Percentiles rank a stretch among this genome's conserved stretches.
Conservation (phyloP, 2,329 filamentous ascomycete genomes). For the Exserohilum turcica region DNA sequence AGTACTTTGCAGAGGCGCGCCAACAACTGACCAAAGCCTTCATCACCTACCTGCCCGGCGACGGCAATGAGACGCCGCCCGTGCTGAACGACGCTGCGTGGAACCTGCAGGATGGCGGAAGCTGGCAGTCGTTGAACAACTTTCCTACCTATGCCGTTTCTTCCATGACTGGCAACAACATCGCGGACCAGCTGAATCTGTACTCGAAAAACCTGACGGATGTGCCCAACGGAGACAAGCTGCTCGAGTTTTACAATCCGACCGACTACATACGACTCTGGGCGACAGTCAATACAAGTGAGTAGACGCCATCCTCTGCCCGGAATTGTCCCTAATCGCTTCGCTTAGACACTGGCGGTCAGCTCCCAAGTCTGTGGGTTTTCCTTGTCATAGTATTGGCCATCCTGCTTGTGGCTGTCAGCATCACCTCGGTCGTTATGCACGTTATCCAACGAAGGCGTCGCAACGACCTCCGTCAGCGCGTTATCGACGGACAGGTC, state of each 20-base stretch:
- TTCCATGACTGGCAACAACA: conserved; percentile 65
- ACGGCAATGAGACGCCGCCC: conserved; percentile 65
- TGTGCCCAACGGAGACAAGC: conserved; percentile 47
- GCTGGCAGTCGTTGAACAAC: conserved; percentile 72
- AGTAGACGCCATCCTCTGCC: conserved; percentile 1
- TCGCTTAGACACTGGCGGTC: conserved; percentile 55
- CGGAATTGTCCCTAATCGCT: conserved; percentile 7
- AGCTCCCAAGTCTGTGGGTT: conserved; percentile 78
- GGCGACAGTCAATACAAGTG: conserved; percentile 55
- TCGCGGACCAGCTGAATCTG: conserved; percentile 72
- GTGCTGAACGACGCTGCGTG: conserved; percentile 67
- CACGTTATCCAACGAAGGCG: conserved; percentile 76
- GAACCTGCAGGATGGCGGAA: conserved; percentile 69
- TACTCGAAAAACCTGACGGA: conserved; percentile 77
- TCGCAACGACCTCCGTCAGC: conserved; percentile 68
- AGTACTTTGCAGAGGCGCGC: conserved; percentile 70
- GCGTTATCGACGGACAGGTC: conserved; percentile 78
- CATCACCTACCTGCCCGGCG: conserved; percentile 60
- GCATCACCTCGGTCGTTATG: conserved; percentile 71
- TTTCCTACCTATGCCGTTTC: conserved; percentile 86
- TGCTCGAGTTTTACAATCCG: conserved; percentile 47
- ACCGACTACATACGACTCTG: conserved; percentile 58
- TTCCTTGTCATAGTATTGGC: conserved; percentile 73
- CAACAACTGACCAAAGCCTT: conserved; percentile 63
- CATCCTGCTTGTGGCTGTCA: conserved; percentile 71